These are phyloP conservation scores for Solanum etuberosum DNA, from an alignment of 257 asterid species.

Conservation along the genomic window DNA sequence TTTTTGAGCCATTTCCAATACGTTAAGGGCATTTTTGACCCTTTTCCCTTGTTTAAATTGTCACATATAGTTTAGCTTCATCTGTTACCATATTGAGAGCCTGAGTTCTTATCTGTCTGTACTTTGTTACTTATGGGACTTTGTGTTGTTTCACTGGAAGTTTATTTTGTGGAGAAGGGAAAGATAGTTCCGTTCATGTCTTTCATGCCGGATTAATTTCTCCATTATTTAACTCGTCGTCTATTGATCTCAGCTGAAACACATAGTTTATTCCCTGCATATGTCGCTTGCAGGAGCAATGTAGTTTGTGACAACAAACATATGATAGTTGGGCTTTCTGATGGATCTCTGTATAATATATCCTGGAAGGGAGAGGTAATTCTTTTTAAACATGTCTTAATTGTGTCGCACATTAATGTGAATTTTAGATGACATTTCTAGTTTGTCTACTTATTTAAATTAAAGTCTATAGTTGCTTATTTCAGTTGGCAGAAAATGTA, in stretches of 20 bases:
- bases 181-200: not conserved
- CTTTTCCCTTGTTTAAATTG: too few species aligned
- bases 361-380: constrained; percentile 99
- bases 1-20: too few species aligned
- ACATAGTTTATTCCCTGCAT: not conserved
- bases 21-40: too few species aligned
- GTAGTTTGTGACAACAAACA: constrained; percentile 84
- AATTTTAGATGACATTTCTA: not conserved
- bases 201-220: not conserved
- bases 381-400: not conserved
- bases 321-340: constrained; percentile 85
- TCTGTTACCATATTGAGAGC: not conserved
- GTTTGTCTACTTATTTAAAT: not conserved
- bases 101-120: not conserved
- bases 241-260: not conserved
- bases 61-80: not conserved
- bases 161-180: not conserved
- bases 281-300: constrained; percentile 76
- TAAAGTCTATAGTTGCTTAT: not conserved
- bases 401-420: not conserved
- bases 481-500: not conserved
- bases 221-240: not conserved
- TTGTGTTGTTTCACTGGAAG: not conserved
- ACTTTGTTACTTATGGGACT: not conserved
- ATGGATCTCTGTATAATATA: constrained; percentile 90